A percentile compares a stretch with the other conserved stretches of the same genome.
Evolutionary conservation across 2,329 filamentous ascomycete species (phyloP).

Genomic region (Exophiala phaeomuriformis): DNA sequence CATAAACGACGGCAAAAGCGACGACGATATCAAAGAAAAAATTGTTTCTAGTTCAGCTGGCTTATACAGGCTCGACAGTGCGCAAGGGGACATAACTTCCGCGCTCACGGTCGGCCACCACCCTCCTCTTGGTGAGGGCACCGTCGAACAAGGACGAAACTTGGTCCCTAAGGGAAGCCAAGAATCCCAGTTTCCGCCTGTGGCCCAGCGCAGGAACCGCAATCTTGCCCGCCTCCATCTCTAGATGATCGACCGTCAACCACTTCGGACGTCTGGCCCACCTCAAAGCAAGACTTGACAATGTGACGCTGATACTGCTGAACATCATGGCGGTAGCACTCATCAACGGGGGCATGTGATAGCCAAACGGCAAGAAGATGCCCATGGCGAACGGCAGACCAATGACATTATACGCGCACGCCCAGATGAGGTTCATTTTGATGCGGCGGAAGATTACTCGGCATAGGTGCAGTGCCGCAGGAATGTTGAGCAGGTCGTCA

Average conservation of each 20-base stretch:
- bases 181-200: slow-evolving; percentile 20
- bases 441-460: slow-evolving; percentile 84
- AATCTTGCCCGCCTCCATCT: slow-evolving; percentile 45
- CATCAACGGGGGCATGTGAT: slow-evolving; percentile 78
- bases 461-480: slow-evolving; percentile 73
- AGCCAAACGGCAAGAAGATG: slow-evolving; percentile 80
- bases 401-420: slow-evolving; percentile 84
- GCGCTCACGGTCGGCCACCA: slow-evolving; percentile 29
- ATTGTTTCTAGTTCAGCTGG: background rate
- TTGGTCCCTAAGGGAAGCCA: slow-evolving; percentile 22
- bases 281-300: slow-evolving; percentile 74
- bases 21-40: background rate
- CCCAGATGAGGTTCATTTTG: slow-evolving; percentile 87
- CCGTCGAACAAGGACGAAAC: slow-evolving; percentile 29
- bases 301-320: slow-evolving; percentile 82
- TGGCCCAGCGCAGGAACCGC: slow-evolving; percentile 16
- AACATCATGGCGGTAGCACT: slow-evolving; percentile 90
- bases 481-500: slow-evolving; percentile 86
- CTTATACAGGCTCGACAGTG: slow-evolving; percentile 33
- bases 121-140: slow-evolving; percentile 30
- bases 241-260: slow-evolving; percentile 68
- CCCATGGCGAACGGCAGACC: slow-evolving; percentile 97
- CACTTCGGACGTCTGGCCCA: slow-evolving; percentile 77
- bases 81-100: slow-evolving; percentile 39
- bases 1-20: background rate